phyloP scores from a whole-genome alignment of 768 basidiomycete genomes.

The Flagelloscypha sp. region DNA sequence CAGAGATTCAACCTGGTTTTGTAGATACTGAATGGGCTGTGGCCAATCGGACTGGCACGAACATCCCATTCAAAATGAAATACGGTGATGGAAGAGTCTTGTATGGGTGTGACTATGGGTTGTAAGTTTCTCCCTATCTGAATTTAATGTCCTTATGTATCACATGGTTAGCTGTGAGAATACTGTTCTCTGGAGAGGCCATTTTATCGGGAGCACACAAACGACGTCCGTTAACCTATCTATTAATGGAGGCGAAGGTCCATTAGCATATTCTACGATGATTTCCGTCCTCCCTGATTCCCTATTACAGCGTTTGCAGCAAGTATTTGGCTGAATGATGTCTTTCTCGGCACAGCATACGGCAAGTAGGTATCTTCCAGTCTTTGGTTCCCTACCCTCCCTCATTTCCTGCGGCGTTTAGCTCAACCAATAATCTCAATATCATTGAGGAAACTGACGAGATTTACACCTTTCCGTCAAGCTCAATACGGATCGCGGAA shows the following conservation, averaged over 20 bases:
- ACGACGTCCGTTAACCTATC: slow-evolving; percentile 65
- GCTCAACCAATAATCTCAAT: slow-evolving; percentile 58
- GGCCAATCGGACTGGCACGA: slow-evolving; percentile 68
- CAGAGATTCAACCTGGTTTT: slow-evolving; percentile 52
- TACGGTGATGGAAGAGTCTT: slow-evolving; percentile 73
- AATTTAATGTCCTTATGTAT: not conserved
- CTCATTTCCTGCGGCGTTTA: slow-evolving; percentile 14
- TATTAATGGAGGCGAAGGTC: slow-evolving; percentile 76
- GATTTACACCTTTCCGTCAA: slow-evolving; percentile 52
- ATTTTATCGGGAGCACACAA: slow-evolving; percentile 55
- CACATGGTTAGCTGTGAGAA: slow-evolving; percentile 61
- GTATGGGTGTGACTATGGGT: slow-evolving; percentile 84
- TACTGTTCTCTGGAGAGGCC: slow-evolving; percentile 72
- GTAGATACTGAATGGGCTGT: slow-evolving; percentile 57
- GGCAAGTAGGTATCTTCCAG: slow-evolving; percentile 47
- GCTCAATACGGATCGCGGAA: slow-evolving; percentile 37
- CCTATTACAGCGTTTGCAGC: slow-evolving; percentile 60
- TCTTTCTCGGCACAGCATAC: slow-evolving; percentile 63
- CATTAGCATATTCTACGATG: slow-evolving; percentile 5
- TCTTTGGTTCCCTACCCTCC: slow-evolving; percentile 1
- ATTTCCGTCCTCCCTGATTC: not conserved
- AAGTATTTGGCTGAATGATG: slow-evolving; percentile 71
- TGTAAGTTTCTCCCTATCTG: slow-evolving; percentile 35
- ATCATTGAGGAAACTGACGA: slow-evolving; percentile 63
- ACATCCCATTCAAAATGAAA: slow-evolving; percentile 58